Conservation (phyloP, 2,329 filamentous ascomycete species). For the Hypoxylon sp. region DNA sequence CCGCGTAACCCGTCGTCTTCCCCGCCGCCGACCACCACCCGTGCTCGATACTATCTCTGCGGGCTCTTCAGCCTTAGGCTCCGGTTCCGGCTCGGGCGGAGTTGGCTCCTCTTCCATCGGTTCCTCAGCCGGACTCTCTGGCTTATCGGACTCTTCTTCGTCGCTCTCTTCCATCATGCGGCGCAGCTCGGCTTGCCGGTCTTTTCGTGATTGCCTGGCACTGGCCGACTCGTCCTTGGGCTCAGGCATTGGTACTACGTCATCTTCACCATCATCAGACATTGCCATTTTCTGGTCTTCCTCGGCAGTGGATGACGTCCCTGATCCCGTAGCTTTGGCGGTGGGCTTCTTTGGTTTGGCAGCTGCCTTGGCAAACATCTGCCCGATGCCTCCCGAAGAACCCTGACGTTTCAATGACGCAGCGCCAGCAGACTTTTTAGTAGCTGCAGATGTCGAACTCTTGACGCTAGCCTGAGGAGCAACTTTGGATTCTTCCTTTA, state of each 20-base stretch:
- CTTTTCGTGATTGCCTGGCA: conserved; percentile 47
- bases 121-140: conserved; percentile 48
- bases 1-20: conserved; percentile 52
- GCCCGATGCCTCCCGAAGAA: conserved; percentile 54
- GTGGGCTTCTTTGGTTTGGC: conserved; percentile 53
- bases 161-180: conserved; percentile 57
- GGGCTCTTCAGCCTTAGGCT: conserved; percentile 49
- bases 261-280: conserved; percentile 56
- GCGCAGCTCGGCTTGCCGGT: conserved; percentile 52
- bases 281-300: conserved; percentile 48
- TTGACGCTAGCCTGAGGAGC: conserved; percentile 49
- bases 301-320: conserved; percentile 37
- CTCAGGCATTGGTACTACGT: conserved; percentile 47
- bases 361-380: conserved; percentile 55
- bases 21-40: conserved; percentile 51
- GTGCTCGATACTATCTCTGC: conserved; percentile 51
- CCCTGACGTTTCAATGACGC: conserved; percentile 66
- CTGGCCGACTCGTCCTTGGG: conserved; percentile 45
- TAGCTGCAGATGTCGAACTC: conserved; percentile 52
- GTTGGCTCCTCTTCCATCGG: conserved; percentile 50
- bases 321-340: conserved; percentile 33
- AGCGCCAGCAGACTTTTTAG: conserved; percentile 57
- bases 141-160: conserved; percentile 49
- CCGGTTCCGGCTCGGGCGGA: conserved; percentile 47
- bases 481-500: conserved; percentile 58